These are phyloP conservation scores for Fusarium oxysporum DNA, from an alignment of 2,329 filamentous ascomycete genomes.

Conservation along the genomic window DNA sequence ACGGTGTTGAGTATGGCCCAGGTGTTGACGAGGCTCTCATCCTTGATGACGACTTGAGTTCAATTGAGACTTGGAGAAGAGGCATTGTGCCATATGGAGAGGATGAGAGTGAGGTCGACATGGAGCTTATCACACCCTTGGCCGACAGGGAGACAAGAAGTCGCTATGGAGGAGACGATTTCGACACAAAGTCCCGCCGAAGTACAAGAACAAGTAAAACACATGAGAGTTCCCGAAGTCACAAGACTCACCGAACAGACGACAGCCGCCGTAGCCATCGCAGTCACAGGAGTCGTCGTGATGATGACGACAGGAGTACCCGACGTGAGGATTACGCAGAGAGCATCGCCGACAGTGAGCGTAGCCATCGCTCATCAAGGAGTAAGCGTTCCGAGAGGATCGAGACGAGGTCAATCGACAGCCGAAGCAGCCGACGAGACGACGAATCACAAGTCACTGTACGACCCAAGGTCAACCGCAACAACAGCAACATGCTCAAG, in stretches of 20 bases:
- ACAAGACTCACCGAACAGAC: constrained; percentile 46
- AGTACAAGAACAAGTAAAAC: constrained; percentile 50
- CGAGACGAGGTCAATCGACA: constrained; percentile 52
- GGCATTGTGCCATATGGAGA: constrained; percentile 63
- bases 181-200: constrained; percentile 53
- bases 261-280: constrained; percentile 46
- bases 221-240: constrained; percentile 46
- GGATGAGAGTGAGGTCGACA: constrained; percentile 61
- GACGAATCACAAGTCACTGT: constrained; percentile 52
- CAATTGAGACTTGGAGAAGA: constrained; percentile 69
- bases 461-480: constrained; percentile 61
- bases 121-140: constrained; percentile 68
- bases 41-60: constrained; percentile 67
- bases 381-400: constrained; percentile 50
- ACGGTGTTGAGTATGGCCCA: constrained; percentile 47
- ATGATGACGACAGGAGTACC: constrained; percentile 38
- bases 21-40: constrained; percentile 67
- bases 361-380: constrained; percentile 49
- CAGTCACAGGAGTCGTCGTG: constrained; percentile 42
- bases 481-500: constrained; percentile 66
- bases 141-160: constrained; percentile 61
- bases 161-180: constrained; percentile 51
- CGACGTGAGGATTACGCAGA: constrained; percentile 40
- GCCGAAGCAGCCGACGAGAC: constrained; percentile 49
- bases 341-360: constrained; percentile 56